Evolutionary conservation across 345 rosid species (phyloP), one percentile per base, ranked within the genome.

Genomic region (Populus deltoides): DNA sequence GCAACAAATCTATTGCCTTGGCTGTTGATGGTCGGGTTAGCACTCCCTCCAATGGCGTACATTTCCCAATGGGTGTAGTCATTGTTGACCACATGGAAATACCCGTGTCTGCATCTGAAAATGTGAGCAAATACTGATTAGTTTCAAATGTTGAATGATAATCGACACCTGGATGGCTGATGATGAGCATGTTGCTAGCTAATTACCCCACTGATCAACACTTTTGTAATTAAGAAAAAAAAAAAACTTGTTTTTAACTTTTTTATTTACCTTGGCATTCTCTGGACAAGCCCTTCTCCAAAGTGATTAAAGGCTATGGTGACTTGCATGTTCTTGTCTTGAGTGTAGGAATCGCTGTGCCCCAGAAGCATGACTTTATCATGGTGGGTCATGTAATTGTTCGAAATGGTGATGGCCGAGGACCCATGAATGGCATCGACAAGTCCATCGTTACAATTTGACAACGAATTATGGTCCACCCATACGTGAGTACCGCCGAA

Each of bases 11-110:
- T 81, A 33, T 81, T 81, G 41, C 83, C 80, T 67, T 81, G 80
- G 74, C 83, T 81, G 27, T 77, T 81, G 41, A 81, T 81, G 29
- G 80, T 81, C 6, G 83, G 83, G 12, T 8, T 41, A 51, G 78
- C 83, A 43, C 83, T 81, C 29, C 83, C 83, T 72, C 83, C 83
- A 77, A 81, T 73, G 53, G 83, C 83, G 45, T 81, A 81, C 83
- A 81, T 80, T 66, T 81, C 83, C 83, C 83, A 81, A 66, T 81
- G 83, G 9, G 80, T 76, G 62, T 81, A 81, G 80, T 81, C 83
- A 43, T 81, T 81, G 80, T 81, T 81, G 63, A 81, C 83, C 47
- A 81, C 83, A 76, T 81, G 83, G 65, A 81, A 81, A 41, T 77
- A 81, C 18, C 83, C 83, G 35, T 72, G 83, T 16, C 83, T 77